Evolutionary conservation across 305 asterid species (phyloP).

Genomic region (Nicotiana rustica): DNA sequence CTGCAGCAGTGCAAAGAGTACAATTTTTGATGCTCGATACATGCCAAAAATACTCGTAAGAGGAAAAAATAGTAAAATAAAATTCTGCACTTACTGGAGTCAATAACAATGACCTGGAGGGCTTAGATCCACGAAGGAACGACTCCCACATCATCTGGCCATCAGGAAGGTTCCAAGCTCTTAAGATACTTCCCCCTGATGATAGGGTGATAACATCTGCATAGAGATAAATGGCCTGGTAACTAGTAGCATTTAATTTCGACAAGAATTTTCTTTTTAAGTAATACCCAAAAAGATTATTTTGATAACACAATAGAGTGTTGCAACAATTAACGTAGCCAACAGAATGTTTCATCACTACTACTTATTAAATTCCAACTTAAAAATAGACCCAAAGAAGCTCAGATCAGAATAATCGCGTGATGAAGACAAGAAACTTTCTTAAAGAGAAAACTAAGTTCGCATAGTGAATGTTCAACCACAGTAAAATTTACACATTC

Average conservation of each 20-base stretch:
- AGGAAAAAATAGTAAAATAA: neutral
- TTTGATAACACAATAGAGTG: neutral
- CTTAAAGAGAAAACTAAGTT: neutral
- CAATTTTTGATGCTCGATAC: neutral
- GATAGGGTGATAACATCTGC: constrained; percentile 86
- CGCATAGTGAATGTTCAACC: neutral
- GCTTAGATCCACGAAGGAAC: constrained; percentile 58
- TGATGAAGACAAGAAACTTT: neutral
- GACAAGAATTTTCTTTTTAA: neutral
- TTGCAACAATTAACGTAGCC: neutral
- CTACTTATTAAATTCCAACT: neutral
- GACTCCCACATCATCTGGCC: constrained; percentile 98
- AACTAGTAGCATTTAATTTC: neutral
- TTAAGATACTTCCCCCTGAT: constrained; percentile 67
- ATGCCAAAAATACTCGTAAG: neutral
- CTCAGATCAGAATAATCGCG: neutral
- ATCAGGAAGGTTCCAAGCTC: constrained; percentile 99
- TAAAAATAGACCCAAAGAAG: neutral
- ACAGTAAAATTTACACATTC: neutral
- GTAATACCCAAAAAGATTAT: neutral
- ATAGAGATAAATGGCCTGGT: constrained; percentile 23
- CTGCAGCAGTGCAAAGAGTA: neutral
- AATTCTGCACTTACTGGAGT: constrained; percentile 65
- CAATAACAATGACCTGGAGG: constrained; percentile 62
- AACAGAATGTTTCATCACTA: neutral